phyloP scores from a whole-genome alignment of 164 flowering plant genomes.

The Echeveria elegans region DNA sequence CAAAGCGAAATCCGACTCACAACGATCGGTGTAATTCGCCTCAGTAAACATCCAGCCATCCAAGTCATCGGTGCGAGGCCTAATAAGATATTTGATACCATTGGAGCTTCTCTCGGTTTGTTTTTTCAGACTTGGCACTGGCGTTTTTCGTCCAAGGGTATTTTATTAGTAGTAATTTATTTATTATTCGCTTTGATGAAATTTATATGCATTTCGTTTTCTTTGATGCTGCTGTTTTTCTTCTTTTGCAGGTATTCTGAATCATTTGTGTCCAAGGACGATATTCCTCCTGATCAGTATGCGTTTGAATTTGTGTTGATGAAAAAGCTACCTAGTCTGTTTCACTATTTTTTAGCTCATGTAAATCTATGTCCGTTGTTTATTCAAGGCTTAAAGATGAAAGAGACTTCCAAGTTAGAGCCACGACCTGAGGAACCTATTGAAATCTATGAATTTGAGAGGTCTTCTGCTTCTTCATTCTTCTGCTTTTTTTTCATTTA shows the following conservation, averaged over 20 bases:
- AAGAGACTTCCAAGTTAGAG: slow-evolving; percentile 82
- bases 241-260: slow-evolving; percentile 78
- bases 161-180: too few species aligned
- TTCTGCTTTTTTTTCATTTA: too few species aligned
- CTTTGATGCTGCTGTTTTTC: too few species aligned
- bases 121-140: slow-evolving; percentile 68
- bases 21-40: too few species aligned
- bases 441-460: slow-evolving; percentile 73
- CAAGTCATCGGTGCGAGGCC: slow-evolving; percentile 54
- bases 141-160: slow-evolving; percentile 77
- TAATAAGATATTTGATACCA: slow-evolving; percentile 49
- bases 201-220: not conserved
- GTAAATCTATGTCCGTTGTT: slow-evolving; percentile 2
- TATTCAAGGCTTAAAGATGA: slow-evolving; percentile 51
- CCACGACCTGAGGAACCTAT: slow-evolving; percentile 93
- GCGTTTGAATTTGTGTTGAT: slow-evolving; percentile 59
- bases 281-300: slow-evolving; percentile 69
- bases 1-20: too few species aligned
- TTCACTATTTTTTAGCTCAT: too few species aligned
- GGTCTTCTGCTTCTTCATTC: not conserved
- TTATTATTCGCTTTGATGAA: not conserved
- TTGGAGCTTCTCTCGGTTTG: slow-evolving; percentile 64
- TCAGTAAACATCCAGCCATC: too few species aligned
- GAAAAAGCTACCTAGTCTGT: too few species aligned
- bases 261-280: slow-evolving; percentile 51